Evolutionary conservation across 2,329 filamentous ascomycete species (phyloP).

Genomic region (Scorias spongiosa): DNA sequence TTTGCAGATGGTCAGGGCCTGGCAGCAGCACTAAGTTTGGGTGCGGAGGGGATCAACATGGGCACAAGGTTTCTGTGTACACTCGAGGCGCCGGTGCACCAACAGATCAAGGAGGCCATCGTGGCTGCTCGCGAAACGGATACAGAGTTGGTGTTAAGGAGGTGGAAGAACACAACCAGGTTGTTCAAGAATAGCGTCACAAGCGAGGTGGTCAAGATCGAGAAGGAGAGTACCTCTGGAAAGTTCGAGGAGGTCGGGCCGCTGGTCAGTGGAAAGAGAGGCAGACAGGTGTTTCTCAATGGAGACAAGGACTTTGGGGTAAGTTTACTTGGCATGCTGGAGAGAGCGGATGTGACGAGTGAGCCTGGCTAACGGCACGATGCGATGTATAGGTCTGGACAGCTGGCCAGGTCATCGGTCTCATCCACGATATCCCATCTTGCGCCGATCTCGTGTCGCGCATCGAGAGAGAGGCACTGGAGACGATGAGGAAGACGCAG

Average conservation of each 20-base stretch:
- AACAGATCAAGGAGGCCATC: slow-evolving; percentile 87
- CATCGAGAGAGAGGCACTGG: slow-evolving; percentile 31
- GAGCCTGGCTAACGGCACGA: no score
- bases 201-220: slow-evolving; percentile 63
- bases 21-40: slow-evolving; percentile 76
- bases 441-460: slow-evolving; percentile 30
- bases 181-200: slow-evolving; percentile 86
- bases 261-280: slow-evolving; percentile 78
- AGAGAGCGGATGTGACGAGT: no score
- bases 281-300: slow-evolving; percentile 44
- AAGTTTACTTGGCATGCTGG: neutral
- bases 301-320: slow-evolving; percentile 1
- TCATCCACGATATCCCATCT: slow-evolving; percentile 37
- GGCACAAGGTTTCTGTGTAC: slow-evolving; percentile 97
- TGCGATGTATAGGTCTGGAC: slow-evolving; percentile 63
- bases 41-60: slow-evolving; percentile 95
- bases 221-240: slow-evolving; percentile 65
- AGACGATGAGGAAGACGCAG: slow-evolving; percentile 24
- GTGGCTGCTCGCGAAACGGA: slow-evolving; percentile 79
- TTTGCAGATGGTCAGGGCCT: slow-evolving; percentile 91
- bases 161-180: slow-evolving; percentile 86
- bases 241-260: slow-evolving; percentile 82
- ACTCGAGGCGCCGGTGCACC: slow-evolving; percentile 78
- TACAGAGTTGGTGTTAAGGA: slow-evolving; percentile 70
- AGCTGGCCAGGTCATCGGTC: slow-evolving; percentile 75